Percentiles rank a stretch among this genome's conserved stretches.
These are phyloP conservation scores for Cicer judaicum DNA, from an alignment of 306 rosid genomes.

Conservation along the genomic window DNA sequence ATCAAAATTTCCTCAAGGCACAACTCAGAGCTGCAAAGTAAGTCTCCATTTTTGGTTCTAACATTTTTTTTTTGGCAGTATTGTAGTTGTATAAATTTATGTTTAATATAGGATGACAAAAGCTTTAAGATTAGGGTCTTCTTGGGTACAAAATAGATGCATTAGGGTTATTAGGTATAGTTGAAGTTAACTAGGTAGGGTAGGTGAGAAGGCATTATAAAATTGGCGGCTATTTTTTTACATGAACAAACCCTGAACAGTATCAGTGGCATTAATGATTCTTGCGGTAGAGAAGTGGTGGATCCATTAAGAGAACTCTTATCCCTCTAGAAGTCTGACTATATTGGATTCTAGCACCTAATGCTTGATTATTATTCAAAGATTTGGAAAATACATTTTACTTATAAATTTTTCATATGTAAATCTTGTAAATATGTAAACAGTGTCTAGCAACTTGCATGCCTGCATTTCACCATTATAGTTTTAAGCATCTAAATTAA, in stretches of 20 bases:
- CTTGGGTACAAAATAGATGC: conserved; percentile 22
- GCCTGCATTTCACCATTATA: neutral
- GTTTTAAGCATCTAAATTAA: conserved; percentile 24
- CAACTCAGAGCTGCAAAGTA: conserved; percentile 98
- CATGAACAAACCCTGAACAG: neutral
- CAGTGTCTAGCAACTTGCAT: conserved; percentile 31
- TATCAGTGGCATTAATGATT: conserved; percentile 19
- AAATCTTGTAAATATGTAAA: neutral
- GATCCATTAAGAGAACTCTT: conserved; percentile 13
- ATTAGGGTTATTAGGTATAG: conserved; percentile 9
- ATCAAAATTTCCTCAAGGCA: conserved; percentile 81
- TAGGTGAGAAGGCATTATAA: conserved; percentile 16
- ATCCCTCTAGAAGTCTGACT: conserved; percentile 5
- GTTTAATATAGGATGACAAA: conserved; percentile 28
- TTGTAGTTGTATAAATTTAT: conserved; percentile 44
- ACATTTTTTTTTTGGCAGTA: conserved; percentile 1
- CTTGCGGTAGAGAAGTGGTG: neutral
- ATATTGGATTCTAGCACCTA: conserved; percentile 24
- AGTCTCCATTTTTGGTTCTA: conserved; percentile 49
- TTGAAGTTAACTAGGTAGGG: conserved; percentile 25
- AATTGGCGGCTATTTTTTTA: conserved; percentile 1
- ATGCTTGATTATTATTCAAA: conserved; percentile 21
- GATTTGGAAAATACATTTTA: conserved; percentile 11
- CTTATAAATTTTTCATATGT: neutral
- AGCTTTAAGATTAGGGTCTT: conserved; percentile 24